Evolutionary conservation across 108 stramenopile genomes (phyloP), one percentile per base, ranked within the genome.

Genomic region (Ochromonas danica): DNA sequence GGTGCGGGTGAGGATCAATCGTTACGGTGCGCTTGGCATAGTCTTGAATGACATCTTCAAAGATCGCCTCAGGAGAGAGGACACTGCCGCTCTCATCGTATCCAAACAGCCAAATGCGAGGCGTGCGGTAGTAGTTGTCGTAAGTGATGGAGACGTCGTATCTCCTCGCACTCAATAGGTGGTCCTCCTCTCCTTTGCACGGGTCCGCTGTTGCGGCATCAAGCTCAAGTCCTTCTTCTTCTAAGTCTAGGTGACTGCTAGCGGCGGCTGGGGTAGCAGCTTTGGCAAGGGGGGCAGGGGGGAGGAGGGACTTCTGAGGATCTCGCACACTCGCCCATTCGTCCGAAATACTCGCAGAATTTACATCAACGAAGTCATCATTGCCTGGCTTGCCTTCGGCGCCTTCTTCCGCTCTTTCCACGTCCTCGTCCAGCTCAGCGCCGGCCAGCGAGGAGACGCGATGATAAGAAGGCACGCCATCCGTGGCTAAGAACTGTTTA

Each of bases 1-100:
- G 41, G 86, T 98, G 96, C 0, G 97, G 97, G 89, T 98, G 97
- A 43, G 82, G 80, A 80, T 99, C 99, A 79, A 98, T 94, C 6
- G 99, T 99, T 2, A 99, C 97, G 1, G 99, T 99, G 61, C 92
- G 86, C 82, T 95, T 91, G n/a, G 94, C 96, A 85, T 99, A 99
- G 82, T 98, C 99, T 62, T 86, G 79, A 70, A 99, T 95, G 30
- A 98, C 93, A 87, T 99, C 99, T 25, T 97, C 93, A 90, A 98
- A 94, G 89, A 96, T 95, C 82, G 94, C 89, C 30, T 89, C 84
- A 25, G 90, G 91, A 0, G 93, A 86, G 74, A 99, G 84, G 0
- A 95, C 95, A 45, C 89, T 81, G 1, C 84, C 83, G 0, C 88
- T 62, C 81, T 96, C 92, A 38, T 91, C 85, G 74, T 93, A 94